These are phyloP conservation scores for Ceratopteris richardii DNA, from an alignment of 75 land plant genomes.

Conservation along the genomic window DNA sequence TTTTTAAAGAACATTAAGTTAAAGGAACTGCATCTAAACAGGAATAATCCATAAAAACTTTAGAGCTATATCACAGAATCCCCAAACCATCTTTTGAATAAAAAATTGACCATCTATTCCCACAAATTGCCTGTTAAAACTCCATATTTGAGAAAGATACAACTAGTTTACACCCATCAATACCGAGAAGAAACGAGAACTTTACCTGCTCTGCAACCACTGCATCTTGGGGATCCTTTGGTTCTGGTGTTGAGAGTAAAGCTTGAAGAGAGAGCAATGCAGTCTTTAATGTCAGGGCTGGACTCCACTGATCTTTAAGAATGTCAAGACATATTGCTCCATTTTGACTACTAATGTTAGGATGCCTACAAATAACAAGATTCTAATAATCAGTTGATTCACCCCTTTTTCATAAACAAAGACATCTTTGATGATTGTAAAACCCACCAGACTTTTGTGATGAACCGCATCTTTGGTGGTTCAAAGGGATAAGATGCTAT, in stretches of 20 bases:
- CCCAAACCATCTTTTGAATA: too few species aligned
- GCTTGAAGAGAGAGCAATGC: constrained; percentile 95
- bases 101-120: too few species aligned
- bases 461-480: constrained; percentile 97
- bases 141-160: too few species aligned
- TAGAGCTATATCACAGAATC: too few species aligned
- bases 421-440: neutral
- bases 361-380: constrained; percentile 58
- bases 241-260: constrained; percentile 86
- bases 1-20: too few species aligned
- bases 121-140: too few species aligned
- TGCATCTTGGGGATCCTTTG: constrained; percentile 98
- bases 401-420: neutral
- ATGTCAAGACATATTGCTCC: constrained; percentile 98
- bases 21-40: too few species aligned
- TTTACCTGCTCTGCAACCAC: constrained; percentile 94
- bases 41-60: too few species aligned
- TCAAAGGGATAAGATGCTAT: constrained; percentile 98
- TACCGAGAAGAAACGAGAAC: too few species aligned
- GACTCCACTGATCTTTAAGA: constrained; percentile 98
- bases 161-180: too few species aligned
- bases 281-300: constrained; percentile 91
- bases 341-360: constrained; percentile 99
- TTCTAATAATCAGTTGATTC: neutral
- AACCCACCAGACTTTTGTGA: constrained; percentile 90